Conservation (phyloP, 1,284 basidiomycete species). For the Ustilago lituana region DNA sequence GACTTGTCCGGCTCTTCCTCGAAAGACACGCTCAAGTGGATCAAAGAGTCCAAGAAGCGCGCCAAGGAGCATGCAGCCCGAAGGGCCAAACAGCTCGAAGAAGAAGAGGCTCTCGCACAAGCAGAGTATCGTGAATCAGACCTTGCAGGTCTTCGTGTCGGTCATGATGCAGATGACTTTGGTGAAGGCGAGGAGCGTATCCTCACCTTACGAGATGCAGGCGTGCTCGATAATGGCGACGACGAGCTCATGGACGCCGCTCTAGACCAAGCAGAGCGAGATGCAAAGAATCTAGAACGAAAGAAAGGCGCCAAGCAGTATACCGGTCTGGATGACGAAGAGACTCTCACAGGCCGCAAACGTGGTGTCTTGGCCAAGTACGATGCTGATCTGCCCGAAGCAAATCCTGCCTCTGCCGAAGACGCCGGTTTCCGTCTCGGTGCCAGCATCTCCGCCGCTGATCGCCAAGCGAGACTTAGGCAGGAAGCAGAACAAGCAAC, state of each 20-base stretch:
- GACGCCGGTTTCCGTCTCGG: slow-evolving; percentile 53
- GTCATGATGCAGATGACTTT: slow-evolving; percentile 82
- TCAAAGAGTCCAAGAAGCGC: slow-evolving; percentile 85
- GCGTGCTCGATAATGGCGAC: slow-evolving; percentile 93
- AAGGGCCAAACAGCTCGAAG: slow-evolving; percentile 81
- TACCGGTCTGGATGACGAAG: slow-evolving; percentile 95
- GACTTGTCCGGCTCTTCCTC: slow-evolving; percentile 15
- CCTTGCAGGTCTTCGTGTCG: slow-evolving; percentile 91
- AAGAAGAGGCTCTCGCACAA: slow-evolving; percentile 77
- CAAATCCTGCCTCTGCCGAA: slow-evolving; percentile 55
- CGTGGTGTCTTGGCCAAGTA: slow-evolving; percentile 90
- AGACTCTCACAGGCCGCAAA: slow-evolving; percentile 76
- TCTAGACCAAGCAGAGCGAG: slow-evolving; percentile 83
- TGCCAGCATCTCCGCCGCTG: slow-evolving; percentile 28
- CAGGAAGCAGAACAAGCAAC: slow-evolving; percentile 73
- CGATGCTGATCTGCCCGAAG: slow-evolving; percentile 83
- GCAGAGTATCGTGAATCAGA: slow-evolving; percentile 73
- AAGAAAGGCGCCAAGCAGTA: slow-evolving; percentile 91
- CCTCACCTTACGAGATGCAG: slow-evolving; percentile 93
- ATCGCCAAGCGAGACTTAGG: slow-evolving; percentile 68
- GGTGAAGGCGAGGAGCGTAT: slow-evolving; percentile 92
- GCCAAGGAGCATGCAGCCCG: slow-evolving; percentile 82
- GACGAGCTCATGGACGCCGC: slow-evolving; percentile 96
- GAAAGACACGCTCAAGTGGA: slow-evolving; percentile 80
- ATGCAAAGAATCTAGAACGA: slow-evolving; percentile 80